These are phyloP conservation scores for Kuraishia cidri DNA, from an alignment of 805 yeast genomes.

Conservation along the genomic window DNA sequence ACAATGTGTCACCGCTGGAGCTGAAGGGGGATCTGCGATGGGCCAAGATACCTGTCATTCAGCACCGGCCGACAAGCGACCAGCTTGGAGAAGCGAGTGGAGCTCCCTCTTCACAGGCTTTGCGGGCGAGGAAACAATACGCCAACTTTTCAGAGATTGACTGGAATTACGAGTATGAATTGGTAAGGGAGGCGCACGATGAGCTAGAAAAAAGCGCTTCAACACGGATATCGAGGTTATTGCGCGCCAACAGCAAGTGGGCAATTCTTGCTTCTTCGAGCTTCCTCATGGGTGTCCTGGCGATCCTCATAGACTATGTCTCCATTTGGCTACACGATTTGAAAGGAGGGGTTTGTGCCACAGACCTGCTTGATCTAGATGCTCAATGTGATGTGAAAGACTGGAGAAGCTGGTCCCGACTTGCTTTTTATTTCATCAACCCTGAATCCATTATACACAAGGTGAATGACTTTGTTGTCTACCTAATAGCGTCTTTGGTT, in stretches of 20 bases:
- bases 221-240: slow-evolving; percentile 7
- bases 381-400: slow-evolving; percentile 19
- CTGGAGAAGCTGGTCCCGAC: slow-evolving; percentile 21
- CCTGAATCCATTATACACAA: slow-evolving; percentile 9
- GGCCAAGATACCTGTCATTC: no score
- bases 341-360: slow-evolving; percentile 41
- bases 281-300: slow-evolving; percentile 34
- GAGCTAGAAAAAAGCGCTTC: slow-evolving; percentile 1
- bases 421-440: slow-evolving; percentile 21
- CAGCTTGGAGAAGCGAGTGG: no score
- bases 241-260: slow-evolving; percentile 31
- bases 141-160: slow-evolving; percentile 15
- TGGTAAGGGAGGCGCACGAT: slow-evolving; percentile 11
- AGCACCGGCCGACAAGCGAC: no score
- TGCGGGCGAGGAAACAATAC: slow-evolving; percentile 7
- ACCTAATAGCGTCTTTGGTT: slow-evolving; percentile 23
- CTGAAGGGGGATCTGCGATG: no score
- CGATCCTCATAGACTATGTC: slow-evolving; percentile 38
- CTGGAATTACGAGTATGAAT: slow-evolving; percentile 22
- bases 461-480: slow-evolving; percentile 23
- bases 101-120: no score
- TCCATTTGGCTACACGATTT: slow-evolving; percentile 43
- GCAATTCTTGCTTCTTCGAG: slow-evolving; percentile 34
- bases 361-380: slow-evolving; percentile 14
- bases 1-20: no score